Percentiles rank a stretch among this genome's conserved stretches.
These are phyloP conservation scores for Termitomyces sp. DNA, from an alignment of 768 basidiomycete genomes.

Conservation along the genomic window DNA sequence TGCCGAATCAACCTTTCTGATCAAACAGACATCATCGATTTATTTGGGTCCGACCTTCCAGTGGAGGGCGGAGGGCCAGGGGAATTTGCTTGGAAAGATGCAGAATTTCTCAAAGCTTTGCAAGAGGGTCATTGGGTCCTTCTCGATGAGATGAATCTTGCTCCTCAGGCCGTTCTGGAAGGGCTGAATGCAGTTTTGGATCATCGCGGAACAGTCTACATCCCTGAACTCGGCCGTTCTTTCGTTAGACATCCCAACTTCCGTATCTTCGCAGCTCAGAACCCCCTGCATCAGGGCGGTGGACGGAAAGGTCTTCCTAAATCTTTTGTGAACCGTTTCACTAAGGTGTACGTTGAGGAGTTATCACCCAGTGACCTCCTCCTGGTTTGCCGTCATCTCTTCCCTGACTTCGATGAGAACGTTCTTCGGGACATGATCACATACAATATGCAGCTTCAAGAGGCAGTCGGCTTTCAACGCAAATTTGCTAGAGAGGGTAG, in stretches of 20 bases:
- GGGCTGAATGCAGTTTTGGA: conserved; percentile 96
- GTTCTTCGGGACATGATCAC: conserved; percentile 73
- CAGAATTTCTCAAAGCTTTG: conserved; percentile 90
- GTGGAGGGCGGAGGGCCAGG: conserved; percentile 89
- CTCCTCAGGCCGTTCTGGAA: conserved; percentile 94
- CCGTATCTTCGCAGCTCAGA: conserved; percentile 97
- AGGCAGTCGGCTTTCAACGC: conserved; percentile 61
- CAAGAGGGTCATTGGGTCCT: conserved; percentile 98
- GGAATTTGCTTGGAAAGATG: conserved; percentile 97
- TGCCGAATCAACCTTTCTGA: conserved; percentile 97
- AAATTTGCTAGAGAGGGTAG: conserved; percentile 76
- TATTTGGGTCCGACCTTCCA: conserved; percentile 95
- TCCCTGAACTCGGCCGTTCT: conserved; percentile 90
- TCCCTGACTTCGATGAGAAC: conserved; percentile 55
- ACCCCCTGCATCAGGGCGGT: conserved; percentile 93
- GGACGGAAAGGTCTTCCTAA: conserved; percentile 96
- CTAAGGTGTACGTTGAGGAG: conserved; percentile 93
- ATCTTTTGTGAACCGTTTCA: conserved; percentile 97
- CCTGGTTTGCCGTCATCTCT: conserved; percentile 73
- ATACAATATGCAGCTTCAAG: conserved; percentile 73
- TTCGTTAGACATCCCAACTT: conserved; percentile 91
- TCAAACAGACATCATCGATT: conserved; percentile 93
- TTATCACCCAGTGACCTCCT: conserved; percentile 75
- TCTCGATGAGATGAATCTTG: conserved; percentile 98
- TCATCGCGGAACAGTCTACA: conserved; percentile 91